Percentiles rank a stretch among this genome's conserved stretches.
These are phyloP conservation scores for Corchorus capsularis DNA, from an alignment of 345 rosid genomes.

Conservation along the genomic window DNA sequence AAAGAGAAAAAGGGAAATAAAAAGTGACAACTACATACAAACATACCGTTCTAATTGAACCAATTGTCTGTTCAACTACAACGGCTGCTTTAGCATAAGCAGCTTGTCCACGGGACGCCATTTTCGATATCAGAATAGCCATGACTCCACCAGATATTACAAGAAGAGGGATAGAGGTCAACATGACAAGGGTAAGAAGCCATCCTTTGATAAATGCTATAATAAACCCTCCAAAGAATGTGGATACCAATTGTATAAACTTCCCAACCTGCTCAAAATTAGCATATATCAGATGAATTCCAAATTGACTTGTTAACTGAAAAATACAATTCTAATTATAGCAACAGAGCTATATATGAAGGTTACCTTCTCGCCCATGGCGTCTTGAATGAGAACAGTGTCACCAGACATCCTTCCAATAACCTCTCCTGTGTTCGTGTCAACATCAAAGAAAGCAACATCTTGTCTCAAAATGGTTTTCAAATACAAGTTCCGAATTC, in stretches of 20 bases:
- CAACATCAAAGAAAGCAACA: constrained; percentile 72
- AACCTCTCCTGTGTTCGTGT: constrained; percentile 88
- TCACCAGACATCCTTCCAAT: constrained; percentile 97
- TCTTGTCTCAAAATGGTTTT: constrained; percentile 83
- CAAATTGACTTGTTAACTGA: not conserved
- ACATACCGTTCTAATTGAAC: constrained; percentile 83
- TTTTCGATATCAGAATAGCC: constrained; percentile 54
- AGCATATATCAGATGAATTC: not conserved
- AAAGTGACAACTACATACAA: not conserved
- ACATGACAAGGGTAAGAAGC: constrained; percentile 82
- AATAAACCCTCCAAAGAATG: constrained; percentile 78
- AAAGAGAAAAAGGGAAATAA: not conserved
- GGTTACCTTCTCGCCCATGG: constrained; percentile 95
- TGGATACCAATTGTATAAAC: constrained; percentile 64
- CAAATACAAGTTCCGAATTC: constrained; percentile 71
- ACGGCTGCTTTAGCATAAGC: constrained; percentile 78
- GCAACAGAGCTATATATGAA: not conserved
- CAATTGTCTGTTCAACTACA: constrained; percentile 74
- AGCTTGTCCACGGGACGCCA: constrained; percentile 62
- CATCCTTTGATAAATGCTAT: constrained; percentile 80
- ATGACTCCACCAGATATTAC: constrained; percentile 61
- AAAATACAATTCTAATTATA: not conserved
- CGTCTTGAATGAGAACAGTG: constrained; percentile 90
- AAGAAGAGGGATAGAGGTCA: constrained; percentile 66
- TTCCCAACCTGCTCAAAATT: constrained; percentile 71